Base-by-base conservation (phyloP, 1,139 yeast genomes). In the Pichia inconspicua region DNA sequence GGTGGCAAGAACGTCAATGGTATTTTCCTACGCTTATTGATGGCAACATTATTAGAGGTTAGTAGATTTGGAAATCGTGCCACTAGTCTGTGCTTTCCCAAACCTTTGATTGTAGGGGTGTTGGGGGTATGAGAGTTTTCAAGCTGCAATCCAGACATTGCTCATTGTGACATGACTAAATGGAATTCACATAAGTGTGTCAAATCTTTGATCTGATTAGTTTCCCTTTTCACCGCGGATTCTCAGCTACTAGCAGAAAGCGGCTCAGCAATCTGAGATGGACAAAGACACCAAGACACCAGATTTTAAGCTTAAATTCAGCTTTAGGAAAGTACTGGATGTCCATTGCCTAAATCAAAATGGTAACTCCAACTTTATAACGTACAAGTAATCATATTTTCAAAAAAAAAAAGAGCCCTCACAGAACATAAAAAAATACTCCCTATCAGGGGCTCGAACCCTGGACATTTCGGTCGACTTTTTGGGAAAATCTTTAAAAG, bases 1-100 rank as follows among this genome's bases (percentile, higher is more conserved):
- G 89, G 88, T 1, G 88, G 87, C n/a, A 83, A 75, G 61, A 78
- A 83, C 8, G 73, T 72, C 40, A 74, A 57, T 2, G 76, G 71
- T 25, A 74, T 66, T 52, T 73, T 71, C 48, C 78, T 61, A 46
- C 67, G 51, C 47, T 62, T 63, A 50, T 63, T 63, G 30, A 64
- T 60, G 15, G 63, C 64, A 27, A 62, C 58, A 45, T 55, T 58
- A 45, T 61, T 60, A 5, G 64, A 51, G 41, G 56, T 58, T 31
- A 58, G 51, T 35, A 61, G 48, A 12, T 7, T 11, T 27, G 30
- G 11, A 27, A 27, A 27, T 27, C 11, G 30, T 14, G 17, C 35
- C 14, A 10, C 35, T 32, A 7, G 3, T 14, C 14, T 32, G 35
- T 10, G 35, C 17, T 32, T 27, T 27, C 30, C 30, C 9, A 11